Evolutionary conservation across 306 rosid species (phyloP).

Genomic region (Gleditsia sinensis): DNA sequence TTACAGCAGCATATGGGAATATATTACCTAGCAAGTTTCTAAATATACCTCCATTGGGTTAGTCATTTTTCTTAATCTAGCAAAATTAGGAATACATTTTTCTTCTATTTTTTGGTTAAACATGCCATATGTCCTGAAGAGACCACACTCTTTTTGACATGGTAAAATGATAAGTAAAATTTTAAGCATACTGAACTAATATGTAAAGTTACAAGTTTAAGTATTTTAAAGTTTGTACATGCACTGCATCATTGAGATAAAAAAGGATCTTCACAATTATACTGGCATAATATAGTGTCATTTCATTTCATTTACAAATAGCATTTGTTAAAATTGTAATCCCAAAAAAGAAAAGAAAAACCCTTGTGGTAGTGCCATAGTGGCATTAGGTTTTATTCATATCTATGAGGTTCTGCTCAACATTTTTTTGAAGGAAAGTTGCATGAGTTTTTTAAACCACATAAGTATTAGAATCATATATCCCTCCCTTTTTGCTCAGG

Average conservation of each 20-base stretch:
- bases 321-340: not conserved
- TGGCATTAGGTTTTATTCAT: not conserved
- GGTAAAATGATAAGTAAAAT: not conserved
- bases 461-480: not conserved
- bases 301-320: not conserved
- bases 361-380: not conserved
- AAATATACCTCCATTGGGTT: slow-evolving; percentile 56
- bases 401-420: not conserved
- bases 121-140: not conserved
- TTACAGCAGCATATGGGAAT: slow-evolving; percentile 55
- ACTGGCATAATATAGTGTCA: not conserved
- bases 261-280: not conserved
- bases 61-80: slow-evolving; percentile 6
- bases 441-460: not conserved
- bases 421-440: not conserved
- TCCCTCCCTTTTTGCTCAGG: not conserved
- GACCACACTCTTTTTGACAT: not conserved
- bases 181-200: not conserved
- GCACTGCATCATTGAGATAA: not conserved
- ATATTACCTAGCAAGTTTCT: slow-evolving; percentile 51
- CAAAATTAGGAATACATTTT: not conserved
- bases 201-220: not conserved
- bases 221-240: not conserved
- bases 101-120: not conserved
- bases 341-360: not conserved